phyloP scores from a whole-genome alignment of 2,329 filamentous ascomycete species.

The Fusarium subglutinans region DNA sequence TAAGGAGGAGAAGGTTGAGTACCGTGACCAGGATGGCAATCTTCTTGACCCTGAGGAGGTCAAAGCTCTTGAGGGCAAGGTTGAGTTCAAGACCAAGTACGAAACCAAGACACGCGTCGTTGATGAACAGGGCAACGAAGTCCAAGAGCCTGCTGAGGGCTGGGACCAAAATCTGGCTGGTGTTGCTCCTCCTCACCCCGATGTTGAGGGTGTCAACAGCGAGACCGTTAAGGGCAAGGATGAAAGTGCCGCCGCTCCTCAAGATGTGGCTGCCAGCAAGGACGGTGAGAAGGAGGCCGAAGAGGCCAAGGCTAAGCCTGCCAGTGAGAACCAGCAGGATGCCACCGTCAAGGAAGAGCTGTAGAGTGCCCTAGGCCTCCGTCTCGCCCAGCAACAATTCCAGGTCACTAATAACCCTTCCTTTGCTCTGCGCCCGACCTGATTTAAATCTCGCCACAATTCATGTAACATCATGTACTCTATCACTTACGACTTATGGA shows the following conservation, averaged over 20 bases:
- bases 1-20: conserved; percentile 87
- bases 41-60: conserved; percentile 86
- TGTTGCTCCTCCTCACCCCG: conserved; percentile 68
- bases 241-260: conserved; percentile 46
- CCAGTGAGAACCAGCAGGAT: conserved; percentile 70
- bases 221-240: conserved; percentile 60
- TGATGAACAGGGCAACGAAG: conserved; percentile 81
- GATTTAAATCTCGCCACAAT: neutral
- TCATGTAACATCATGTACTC: conserved; percentile 43
- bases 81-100: conserved; percentile 94
- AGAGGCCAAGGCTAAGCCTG: conserved; percentile 66
- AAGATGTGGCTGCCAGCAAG: conserved; percentile 58
- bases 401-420: neutral
- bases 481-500: conserved; percentile 41
- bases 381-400: neutral
- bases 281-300: conserved; percentile 69
- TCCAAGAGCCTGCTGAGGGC: conserved; percentile 59
- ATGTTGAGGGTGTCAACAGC: conserved; percentile 68
- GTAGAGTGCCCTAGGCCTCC: conserved; percentile 31
- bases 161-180: conserved; percentile 50
- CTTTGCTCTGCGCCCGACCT: neutral
- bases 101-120: conserved; percentile 92
- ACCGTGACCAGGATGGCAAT: conserved; percentile 94
- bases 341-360: conserved; percentile 58
- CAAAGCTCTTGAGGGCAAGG: conserved; percentile 85